Evolutionary conservation across 2,329 filamentous ascomycete species (phyloP), one percentile per base, ranked within the genome.

Genomic region (Ophiostoma ips): DNA sequence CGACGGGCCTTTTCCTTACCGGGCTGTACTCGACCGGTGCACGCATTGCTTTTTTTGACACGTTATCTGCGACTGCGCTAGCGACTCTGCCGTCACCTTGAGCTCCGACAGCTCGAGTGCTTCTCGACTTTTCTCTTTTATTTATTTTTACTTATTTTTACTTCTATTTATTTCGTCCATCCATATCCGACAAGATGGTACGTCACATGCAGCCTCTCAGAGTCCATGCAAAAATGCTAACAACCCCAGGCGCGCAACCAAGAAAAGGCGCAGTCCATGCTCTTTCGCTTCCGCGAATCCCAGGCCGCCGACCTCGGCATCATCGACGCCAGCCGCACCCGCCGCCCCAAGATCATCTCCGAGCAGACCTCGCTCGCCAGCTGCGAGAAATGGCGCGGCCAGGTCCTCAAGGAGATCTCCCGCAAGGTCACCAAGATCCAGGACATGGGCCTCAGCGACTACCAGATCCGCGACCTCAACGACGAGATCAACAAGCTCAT

Each of bases 401-500:
- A 96, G 64, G 90, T 96, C 30, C 80, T 98, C 55, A 94, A 94
- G 65, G 92, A 98, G 65, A 90, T 98, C 61, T 90, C 84, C 56
- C 88, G 92, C 68, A 98, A 98, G 68, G 87, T 98, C 52, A 87
- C 87, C 56, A 86, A 86, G 63, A 96, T 98, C 69, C 92, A 98
- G 65, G 92, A 98, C 60, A 72, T 79, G 9, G 81, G 83, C 44
- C 75, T 98, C n/a, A 87, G 81, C 67, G 92, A 98, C 73, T 96
- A 85, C 71, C 92, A 96, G 72, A 87, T 98, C 66, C 77, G 92
- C 61, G 92, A 98, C 67, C 73, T 98, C 63, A 98, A 98, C 70
- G 92, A 98, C 66, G 92, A 98, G 68, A 94, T 98, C 73, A 98
- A 98, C 73, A 94, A 95, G 70, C 76, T 95, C 55, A 95, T 98